Evolutionary conservation across 345 rosid species (phyloP).

Genomic region (Arabis hirsuta): DNA sequence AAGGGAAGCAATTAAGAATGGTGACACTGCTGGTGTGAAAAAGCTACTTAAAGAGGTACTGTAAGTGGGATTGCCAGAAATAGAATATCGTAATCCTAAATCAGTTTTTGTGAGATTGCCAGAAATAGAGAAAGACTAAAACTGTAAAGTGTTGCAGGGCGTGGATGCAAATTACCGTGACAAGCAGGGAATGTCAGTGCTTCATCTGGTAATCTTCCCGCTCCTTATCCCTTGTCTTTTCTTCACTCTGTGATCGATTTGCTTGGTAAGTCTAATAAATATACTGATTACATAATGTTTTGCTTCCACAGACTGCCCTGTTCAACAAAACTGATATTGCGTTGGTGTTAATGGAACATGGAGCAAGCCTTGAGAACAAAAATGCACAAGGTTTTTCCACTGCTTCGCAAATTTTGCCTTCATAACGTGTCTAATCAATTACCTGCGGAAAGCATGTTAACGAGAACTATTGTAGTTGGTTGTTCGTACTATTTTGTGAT

Average conservation of each 20-base stretch:
- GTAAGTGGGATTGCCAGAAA: neutral
- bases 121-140: slow-evolving; percentile 14
- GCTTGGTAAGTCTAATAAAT: neutral
- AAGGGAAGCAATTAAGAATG: slow-evolving; percentile 95
- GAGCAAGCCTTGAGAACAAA: slow-evolving; percentile 80
- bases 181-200: slow-evolving; percentile 89
- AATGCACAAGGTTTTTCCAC: slow-evolving; percentile 82
- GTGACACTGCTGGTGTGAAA: slow-evolving; percentile 72
- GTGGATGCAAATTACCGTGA: slow-evolving; percentile 91
- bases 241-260: neutral
- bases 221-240: neutral
- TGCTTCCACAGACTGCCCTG: slow-evolving; percentile 62
- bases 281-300: slow-evolving; percentile 11
- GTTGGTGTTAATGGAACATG: slow-evolving; percentile 75
- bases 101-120: neutral
- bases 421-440: neutral
- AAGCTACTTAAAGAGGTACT: slow-evolving; percentile 83
- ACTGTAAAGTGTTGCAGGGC: slow-evolving; percentile 55
- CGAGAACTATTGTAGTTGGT: neutral
- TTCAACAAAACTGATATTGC: slow-evolving; percentile 85
- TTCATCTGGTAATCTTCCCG: slow-evolving; percentile 67
- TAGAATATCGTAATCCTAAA: no score
- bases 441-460: neutral
- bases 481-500: neutral
- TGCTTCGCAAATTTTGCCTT: slow-evolving; percentile 8